Evolutionary conservation across 2,329 filamentous ascomycete species (phyloP), one percentile per base, ranked within the genome.

Genomic region (Xylaria sp.): DNA sequence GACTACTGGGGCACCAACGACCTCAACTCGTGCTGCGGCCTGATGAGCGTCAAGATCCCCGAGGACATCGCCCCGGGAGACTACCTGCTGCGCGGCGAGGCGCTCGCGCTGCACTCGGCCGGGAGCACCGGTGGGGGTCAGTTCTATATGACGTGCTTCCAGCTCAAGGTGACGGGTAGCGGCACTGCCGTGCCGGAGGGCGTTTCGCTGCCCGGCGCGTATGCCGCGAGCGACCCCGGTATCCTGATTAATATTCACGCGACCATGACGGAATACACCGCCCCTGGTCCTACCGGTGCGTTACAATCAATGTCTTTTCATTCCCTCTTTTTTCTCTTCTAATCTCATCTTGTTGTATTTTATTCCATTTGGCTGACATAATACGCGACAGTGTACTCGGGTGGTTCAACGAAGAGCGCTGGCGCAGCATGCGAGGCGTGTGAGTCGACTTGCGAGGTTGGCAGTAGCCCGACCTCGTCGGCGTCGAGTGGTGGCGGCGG

Each of bases 1-100:
- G 81, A 83, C 67, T 74, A 72, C 70, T 83, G 81, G 81, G 81
- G 80, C 42, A 79, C 76, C 42, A 75, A 79, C 64, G 77, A 80
- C 60, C 70, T 80, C 25, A 79, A 78, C 69, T 64, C 61, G 17
- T 79, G 77, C 72, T 80, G 78, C 69, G 78, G 78, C 40, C 69
- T 70, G 47, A 77, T 79, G 74, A 67, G 77, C 63, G 74, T 79
- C 51, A 57, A 58, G 28, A 70, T 82, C 60, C 80, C 80, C 8
- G 56, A 74, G 2, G 74, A 76, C 63, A 68, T 81, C 9, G 75
- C 79, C 2, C 72, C 78, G 1, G 80, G 80, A 17, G 75, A 80
- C 55, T 82, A 82, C 63, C 74, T 82, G 17, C 67, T 82, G 46
- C 74, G 80, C 47, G 78, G 78, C 23, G 79, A 82, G 67, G 75